phyloP scores from a whole-genome alignment of 805 yeast genomes.

The Candida xyloterini region DNA sequence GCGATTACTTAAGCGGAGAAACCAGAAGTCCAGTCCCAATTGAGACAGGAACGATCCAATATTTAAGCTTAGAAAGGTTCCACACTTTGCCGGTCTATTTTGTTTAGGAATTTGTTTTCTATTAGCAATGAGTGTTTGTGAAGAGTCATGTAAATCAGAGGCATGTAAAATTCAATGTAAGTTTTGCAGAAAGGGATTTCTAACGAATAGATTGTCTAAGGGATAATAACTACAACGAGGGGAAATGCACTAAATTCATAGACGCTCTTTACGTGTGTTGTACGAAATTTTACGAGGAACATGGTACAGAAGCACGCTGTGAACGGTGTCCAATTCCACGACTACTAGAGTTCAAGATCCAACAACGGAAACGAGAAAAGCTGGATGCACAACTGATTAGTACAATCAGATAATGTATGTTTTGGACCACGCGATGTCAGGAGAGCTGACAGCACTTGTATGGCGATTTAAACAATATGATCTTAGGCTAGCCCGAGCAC shows the following conservation, averaged over 20 bases:
- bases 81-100: too few species aligned
- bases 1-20: too few species aligned
- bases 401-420: conserved; percentile 45
- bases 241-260: conserved; percentile 67
- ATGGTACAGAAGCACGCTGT: conserved; percentile 59
- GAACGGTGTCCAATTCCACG: conserved; percentile 78
- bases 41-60: too few species aligned
- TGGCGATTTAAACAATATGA: conserved; percentile 28
- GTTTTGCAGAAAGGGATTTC: conserved; percentile 21
- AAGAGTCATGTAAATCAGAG: conserved; percentile 64
- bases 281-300: conserved; percentile 53
- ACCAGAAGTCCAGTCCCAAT: too few species aligned
- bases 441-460: conserved; percentile 5
- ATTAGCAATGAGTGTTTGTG: conserved; percentile 7
- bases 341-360: conserved; percentile 58
- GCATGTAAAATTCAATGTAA: conserved; percentile 79
- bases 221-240: conserved; percentile 61
- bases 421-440: conserved; percentile 61
- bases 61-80: too few species aligned
- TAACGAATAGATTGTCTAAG: conserved; percentile 55
- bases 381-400: conserved; percentile 52
- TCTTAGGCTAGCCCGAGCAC: conserved; percentile 98
- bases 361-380: conserved; percentile 55
- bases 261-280: conserved; percentile 78
- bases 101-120: too few species aligned